Evolutionary conservation across 352 stramenopile species (phyloP).

Genomic region (Pythium phragmitis): DNA sequence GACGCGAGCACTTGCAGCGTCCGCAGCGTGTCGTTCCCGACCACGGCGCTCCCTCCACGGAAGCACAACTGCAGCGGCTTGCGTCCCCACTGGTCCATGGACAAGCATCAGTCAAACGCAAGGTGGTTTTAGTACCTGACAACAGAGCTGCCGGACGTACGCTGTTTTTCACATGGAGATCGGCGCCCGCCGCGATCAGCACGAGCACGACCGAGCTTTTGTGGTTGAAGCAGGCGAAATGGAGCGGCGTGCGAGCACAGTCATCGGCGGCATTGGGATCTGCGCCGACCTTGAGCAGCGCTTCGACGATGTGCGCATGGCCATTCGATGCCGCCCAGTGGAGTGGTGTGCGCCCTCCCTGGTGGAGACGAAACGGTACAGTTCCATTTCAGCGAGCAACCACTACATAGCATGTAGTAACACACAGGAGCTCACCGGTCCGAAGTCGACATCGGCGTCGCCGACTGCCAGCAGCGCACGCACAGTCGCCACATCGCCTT

Average conservation of each 20-base stretch:
- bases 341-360: background rate
- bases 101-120: background rate
- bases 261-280: background rate
- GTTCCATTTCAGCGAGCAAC: no score
- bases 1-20: constrained; percentile 3
- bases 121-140: no score
- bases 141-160: background rate
- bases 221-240: background rate
- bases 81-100: background rate
- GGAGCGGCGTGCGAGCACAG: background rate
- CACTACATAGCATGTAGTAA: no score
- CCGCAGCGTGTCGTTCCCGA: no score
- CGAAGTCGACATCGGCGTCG: no score
- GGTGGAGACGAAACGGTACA: no score
- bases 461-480: no score
- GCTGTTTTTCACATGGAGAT: background rate
- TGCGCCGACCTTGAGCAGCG: background rate
- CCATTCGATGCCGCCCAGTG: background rate
- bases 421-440: no score
- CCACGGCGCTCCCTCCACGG: no score
- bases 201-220: background rate
- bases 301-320: background rate
- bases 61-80: constrained; percentile 1
- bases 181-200: background rate
- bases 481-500: no score